Evolutionary conservation across 129 eudicot species (phyloP).

Genomic region (Helichrysum umbraculigerum): DNA sequence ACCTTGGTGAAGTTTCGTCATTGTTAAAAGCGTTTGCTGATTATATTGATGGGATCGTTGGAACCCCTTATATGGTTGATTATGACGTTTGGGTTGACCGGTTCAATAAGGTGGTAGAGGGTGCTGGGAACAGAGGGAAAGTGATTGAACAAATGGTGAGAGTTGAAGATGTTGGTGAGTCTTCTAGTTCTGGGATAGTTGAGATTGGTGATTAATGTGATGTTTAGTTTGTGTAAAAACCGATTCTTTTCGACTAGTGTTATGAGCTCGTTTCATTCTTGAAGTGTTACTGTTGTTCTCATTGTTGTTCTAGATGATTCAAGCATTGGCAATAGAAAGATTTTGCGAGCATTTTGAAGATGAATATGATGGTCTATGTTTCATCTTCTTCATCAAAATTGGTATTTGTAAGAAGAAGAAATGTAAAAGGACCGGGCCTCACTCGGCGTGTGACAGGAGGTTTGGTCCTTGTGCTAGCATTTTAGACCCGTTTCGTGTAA

Average conservation of each 20-base stretch:
- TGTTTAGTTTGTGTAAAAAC: constrained; percentile 16
- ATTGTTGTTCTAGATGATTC: constrained; percentile 11
- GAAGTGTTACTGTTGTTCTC: constrained; percentile 9
- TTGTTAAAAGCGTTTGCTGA: constrained; percentile 86
- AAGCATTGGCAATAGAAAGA: neutral
- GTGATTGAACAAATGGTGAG: constrained; percentile 45
- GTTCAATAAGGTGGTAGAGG: constrained; percentile 55
- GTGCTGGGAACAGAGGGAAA: constrained; percentile 69
- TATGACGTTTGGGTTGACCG: constrained; percentile 79
- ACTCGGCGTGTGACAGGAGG: too few relatives aligned
- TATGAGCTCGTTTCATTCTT: constrained; percentile 18
- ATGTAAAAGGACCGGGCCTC: too few relatives aligned
- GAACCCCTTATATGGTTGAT: constrained; percentile 80
- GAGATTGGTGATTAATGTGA: neutral
- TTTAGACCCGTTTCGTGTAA: too few relatives aligned
- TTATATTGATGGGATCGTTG: constrained; percentile 70
- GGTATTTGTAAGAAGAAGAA: too few relatives aligned
- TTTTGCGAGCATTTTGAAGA: neutral
- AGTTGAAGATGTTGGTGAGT: constrained; percentile 60
- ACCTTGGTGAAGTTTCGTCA: constrained; percentile 68
- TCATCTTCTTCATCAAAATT: neutral
- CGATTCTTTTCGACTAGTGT: constrained; percentile 29
- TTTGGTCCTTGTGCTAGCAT: too few relatives aligned
- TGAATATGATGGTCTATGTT: neutral
- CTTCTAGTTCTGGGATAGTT: constrained; percentile 29